A percentile compares a stretch with the other conserved stretches of the same genome.
Evolutionary conservation across 495 filamentous ascomycete genomes (phyloP).

Genomic region (Penicillium mononematosum): DNA sequence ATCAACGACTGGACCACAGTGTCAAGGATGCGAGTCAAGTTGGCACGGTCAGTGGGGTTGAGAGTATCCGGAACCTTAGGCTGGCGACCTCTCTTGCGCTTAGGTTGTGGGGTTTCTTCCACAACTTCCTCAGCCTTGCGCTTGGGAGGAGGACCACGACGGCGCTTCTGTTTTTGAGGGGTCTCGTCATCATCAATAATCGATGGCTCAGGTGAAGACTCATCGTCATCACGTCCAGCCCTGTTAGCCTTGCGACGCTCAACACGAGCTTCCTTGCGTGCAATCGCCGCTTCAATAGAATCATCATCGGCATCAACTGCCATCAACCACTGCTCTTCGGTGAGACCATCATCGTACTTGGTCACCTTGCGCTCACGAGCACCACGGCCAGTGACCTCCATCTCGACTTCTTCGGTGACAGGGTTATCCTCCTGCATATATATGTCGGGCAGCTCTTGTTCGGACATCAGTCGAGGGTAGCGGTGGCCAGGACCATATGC

Average conservation of each 20-base stretch:
- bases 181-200: conserved; percentile 76
- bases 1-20: conserved; percentile 75
- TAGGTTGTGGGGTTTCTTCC: conserved; percentile 75
- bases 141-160: conserved; percentile 76
- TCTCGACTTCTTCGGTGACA: conserved; percentile 71
- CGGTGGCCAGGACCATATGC: conserved; percentile 68
- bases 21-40: conserved; percentile 72
- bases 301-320: conserved; percentile 97
- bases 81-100: conserved; percentile 75
- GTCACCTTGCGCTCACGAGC: conserved; percentile 90
- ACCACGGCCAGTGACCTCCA: conserved; percentile 79
- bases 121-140: conserved; percentile 79
- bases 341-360: conserved; percentile 95
- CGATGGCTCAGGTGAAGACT: conserved; percentile 75
- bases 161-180: conserved; percentile 65
- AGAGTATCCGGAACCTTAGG: conserved; percentile 61
- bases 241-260: conserved; percentile 75
- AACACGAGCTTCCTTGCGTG: conserved; percentile 80
- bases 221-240: conserved; percentile 41
- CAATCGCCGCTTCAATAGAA: conserved; percentile 86
- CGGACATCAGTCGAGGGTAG: conserved; percentile 77
- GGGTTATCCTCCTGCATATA: conserved; percentile 85
- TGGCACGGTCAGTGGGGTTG: conserved; percentile 45
- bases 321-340: conserved; percentile 92
- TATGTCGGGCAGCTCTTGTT: conserved; percentile 88